phyloP scores from a whole-genome alignment of 2,329 filamentous ascomycete species.

The Colletotrichum navitas region DNA sequence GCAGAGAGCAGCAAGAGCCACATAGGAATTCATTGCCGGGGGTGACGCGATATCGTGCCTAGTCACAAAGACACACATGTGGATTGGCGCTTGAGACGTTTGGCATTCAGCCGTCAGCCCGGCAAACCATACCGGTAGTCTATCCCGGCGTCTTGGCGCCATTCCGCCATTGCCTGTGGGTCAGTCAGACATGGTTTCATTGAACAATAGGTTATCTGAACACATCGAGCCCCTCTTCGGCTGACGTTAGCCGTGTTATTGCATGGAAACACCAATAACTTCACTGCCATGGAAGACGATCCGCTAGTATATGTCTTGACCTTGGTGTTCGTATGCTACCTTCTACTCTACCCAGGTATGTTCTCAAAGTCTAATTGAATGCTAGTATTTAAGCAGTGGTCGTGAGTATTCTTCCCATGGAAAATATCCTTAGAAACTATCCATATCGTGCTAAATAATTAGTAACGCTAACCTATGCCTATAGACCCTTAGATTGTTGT shows the following conservation, averaged over 20 bases:
- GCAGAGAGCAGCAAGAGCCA: too few species aligned
- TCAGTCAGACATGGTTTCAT: background rate
- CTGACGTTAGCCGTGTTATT: background rate
- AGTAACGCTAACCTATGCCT: background rate
- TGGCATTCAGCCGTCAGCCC: too few species aligned
- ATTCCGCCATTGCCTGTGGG: background rate
- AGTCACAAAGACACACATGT: background rate
- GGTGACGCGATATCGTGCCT: too few species aligned
- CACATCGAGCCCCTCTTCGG: background rate
- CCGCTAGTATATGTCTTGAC: background rate
- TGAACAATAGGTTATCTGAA: background rate
- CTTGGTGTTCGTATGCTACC: too few species aligned
- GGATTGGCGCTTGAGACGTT: background rate
- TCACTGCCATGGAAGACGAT: background rate
- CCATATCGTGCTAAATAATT: background rate
- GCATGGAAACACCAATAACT: background rate
- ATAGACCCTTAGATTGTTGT: slow-evolving; percentile 32
- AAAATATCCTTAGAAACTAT: background rate
- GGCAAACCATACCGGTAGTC: too few species aligned
- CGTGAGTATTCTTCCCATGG: slow-evolving; percentile 2
- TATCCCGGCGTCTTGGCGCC: too few species aligned
- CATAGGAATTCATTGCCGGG: too few species aligned
- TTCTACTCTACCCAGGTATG: background rate
- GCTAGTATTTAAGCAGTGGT: background rate
- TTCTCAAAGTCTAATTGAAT: background rate